These are phyloP conservation scores for Aspergillus sparsus DNA, from an alignment of 495 filamentous ascomycete species.

Conservation along the genomic window DNA sequence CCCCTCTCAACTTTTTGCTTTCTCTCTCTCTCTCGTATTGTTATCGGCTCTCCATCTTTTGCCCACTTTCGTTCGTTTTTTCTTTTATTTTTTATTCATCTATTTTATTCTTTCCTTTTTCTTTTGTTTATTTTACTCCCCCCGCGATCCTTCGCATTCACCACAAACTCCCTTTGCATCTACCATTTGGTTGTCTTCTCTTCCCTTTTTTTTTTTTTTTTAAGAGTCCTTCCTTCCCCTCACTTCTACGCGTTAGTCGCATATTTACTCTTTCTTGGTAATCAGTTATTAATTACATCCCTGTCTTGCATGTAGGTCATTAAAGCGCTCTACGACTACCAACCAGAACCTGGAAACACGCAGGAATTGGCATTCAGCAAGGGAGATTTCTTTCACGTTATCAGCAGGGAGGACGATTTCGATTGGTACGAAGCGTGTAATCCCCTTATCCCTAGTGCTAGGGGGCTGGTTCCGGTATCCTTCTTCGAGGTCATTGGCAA, in stretches of 20 bases:
- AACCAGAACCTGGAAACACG: conserved; percentile 60
- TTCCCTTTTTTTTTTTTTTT: conserved; percentile 15
- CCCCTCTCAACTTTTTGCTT: no score
- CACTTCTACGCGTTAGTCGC: conserved; percentile 8
- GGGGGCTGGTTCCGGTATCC: conserved; percentile 87
- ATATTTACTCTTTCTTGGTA: conserved; percentile 11
- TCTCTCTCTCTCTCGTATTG: no score
- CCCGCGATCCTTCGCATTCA: conserved; percentile 11
- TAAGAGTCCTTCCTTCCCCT: neutral
- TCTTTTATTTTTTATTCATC: conserved; percentile 12
- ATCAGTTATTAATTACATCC: conserved; percentile 24
- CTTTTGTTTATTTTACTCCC: conserved; percentile 4
- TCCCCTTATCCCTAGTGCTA: conserved; percentile 81
- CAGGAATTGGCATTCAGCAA: conserved; percentile 88
- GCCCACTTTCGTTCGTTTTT: conserved; percentile 1
- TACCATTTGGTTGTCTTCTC: neutral
- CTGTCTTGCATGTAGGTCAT: conserved; percentile 69
- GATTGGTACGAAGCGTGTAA: conserved; percentile 99
- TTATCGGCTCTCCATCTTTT: no score
- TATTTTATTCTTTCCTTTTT: conserved; percentile 10
- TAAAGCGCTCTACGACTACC: conserved; percentile 92
- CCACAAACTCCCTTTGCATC: neutral
- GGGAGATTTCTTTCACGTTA: conserved; percentile 98
- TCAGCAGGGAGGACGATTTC: conserved; percentile 88
- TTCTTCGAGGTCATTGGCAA: conserved; percentile 92